phyloP scores from a whole-genome alignment of 768 basidiomycete species.

The Hortiboletus flavorubellus region DNA sequence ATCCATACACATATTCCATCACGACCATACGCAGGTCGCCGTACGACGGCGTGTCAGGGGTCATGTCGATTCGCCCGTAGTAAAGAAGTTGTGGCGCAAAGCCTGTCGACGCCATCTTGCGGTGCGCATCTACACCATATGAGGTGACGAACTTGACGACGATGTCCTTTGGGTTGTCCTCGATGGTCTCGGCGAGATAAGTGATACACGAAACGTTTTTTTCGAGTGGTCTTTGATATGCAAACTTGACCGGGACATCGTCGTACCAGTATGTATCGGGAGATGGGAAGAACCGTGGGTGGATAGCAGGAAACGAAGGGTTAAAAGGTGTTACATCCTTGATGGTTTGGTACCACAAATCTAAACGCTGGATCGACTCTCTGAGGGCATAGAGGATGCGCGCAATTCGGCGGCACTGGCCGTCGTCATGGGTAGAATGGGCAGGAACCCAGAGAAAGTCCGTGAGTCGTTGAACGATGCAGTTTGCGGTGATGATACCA shows the following conservation, averaged over 20 bases:
- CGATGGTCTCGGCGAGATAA: slow-evolving; percentile 18
- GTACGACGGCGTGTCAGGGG: slow-evolving; percentile 7
- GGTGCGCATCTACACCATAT: slow-evolving; percentile 34
- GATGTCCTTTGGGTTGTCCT: slow-evolving; percentile 8
- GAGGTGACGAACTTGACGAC: slow-evolving; percentile 38
- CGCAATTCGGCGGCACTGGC: slow-evolving; percentile 12
- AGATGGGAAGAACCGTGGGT: slow-evolving; percentile 23
- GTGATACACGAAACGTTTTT: slow-evolving; percentile 17
- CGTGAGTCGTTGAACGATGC: slow-evolving; percentile 34
- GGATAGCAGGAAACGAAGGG: background rate
- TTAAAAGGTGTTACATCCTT: background rate
- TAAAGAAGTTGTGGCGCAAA: slow-evolving; percentile 34
- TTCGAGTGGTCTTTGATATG: slow-evolving; percentile 23
- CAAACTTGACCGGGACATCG: slow-evolving; percentile 7
- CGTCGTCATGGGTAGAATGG: slow-evolving; percentile 15
- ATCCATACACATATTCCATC: slow-evolving; percentile 35
- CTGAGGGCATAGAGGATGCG: slow-evolving; percentile 22
- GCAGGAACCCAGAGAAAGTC: slow-evolving; percentile 30
- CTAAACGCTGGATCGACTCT: slow-evolving; percentile 9
- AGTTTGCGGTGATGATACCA: slow-evolving; percentile 21
- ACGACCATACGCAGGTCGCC: slow-evolving; percentile 34
- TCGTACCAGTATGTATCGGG: background rate
- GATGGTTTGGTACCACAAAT: slow-evolving; percentile 19
- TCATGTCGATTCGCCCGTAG: slow-evolving; percentile 20
- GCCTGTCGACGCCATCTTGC: slow-evolving; percentile 24